Evolutionary conservation across 129 eudicot species (phyloP), one percentile per base, ranked within the genome.

Genomic region (Mikania micrantha): DNA sequence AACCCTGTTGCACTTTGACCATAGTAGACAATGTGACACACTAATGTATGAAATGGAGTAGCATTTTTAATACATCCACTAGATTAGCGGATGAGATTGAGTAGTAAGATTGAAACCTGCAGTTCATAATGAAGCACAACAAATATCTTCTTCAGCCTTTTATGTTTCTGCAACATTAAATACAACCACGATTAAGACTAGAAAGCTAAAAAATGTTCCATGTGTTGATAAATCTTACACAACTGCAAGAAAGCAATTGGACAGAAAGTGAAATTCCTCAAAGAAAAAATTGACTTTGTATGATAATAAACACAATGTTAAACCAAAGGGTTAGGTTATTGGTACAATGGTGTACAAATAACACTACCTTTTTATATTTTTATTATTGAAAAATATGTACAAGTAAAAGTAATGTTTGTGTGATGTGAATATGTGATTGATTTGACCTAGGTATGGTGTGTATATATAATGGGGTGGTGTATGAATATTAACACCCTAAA

Each of bases 61-160:
- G 63, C 3, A 47, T 47, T 9, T 22, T n/a, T 22, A 24, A 34
- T 36, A 28, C 62, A 56, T 20, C 62, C 20, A 56, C 4, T 56
- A 38, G 38, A 56, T 27, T 27, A 56, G 15, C 19, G 28, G 15
- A 27, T 15, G 38, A 56, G 35, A 56, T 56, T 4, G 20, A 52
- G 31, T 22, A 0, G n/a, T 52, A 10, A 52, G 59, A 52, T 22
- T 21, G 15, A 28, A 56, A 56, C 99, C 99, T 81, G 75, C 60
- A 94, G 69, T 78, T 94, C 99, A 35, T 90, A 85, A 81, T 94
- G 91, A 74, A 94, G 95, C 82, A 94, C 90, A 16, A 87, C 59
- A 67, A 89, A 90, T 65, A 94, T 85, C 64, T 87, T 83, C 84
- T 87, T 94, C 66, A 86, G 80, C 29, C 95, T 84, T 58, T 67